Conservation (phyloP, 1,284 basidiomycete genomes). For the Apiotrichum akiyoshidainum region DNA sequence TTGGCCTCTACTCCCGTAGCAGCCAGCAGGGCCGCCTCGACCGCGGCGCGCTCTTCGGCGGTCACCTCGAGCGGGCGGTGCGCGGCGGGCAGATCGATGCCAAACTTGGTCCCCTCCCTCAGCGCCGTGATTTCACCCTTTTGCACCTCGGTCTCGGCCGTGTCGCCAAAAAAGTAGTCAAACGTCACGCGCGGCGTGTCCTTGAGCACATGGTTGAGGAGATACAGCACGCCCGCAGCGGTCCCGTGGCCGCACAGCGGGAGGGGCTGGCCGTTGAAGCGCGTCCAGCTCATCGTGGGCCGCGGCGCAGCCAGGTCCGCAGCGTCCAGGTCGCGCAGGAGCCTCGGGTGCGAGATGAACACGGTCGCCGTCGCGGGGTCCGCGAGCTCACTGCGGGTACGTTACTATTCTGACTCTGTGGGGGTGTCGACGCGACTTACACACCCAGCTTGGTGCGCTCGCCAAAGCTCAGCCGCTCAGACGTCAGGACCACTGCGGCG, state of each 20-base stretch:
- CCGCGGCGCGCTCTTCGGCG: neutral
- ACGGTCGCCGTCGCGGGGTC: slow-evolving; percentile 2
- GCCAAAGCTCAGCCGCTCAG: neutral
- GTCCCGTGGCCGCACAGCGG: slow-evolving; percentile 4
- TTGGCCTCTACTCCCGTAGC: neutral
- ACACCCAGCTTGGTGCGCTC: neutral
- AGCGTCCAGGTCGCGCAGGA: no score
- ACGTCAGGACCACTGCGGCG: neutral
- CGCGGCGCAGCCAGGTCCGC: no score
- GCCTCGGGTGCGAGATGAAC: neutral
- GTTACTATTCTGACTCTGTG: neutral
- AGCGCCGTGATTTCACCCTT: neutral
- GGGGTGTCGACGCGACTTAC: no score
- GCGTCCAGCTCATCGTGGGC: neutral
- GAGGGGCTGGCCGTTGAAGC: neutral
- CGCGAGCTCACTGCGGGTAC: neutral
- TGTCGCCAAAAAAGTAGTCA: neutral
- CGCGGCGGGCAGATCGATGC: neutral
- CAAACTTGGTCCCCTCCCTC: neutral
- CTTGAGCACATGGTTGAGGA: neutral
- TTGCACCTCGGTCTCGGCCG: neutral
- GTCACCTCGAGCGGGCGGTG: neutral
- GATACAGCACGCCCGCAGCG: neutral
- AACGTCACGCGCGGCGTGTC: neutral
- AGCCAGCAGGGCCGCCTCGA: neutral